Conservation (phyloP, 208 protist species). For the Trypanosoma boissoni region DNA sequence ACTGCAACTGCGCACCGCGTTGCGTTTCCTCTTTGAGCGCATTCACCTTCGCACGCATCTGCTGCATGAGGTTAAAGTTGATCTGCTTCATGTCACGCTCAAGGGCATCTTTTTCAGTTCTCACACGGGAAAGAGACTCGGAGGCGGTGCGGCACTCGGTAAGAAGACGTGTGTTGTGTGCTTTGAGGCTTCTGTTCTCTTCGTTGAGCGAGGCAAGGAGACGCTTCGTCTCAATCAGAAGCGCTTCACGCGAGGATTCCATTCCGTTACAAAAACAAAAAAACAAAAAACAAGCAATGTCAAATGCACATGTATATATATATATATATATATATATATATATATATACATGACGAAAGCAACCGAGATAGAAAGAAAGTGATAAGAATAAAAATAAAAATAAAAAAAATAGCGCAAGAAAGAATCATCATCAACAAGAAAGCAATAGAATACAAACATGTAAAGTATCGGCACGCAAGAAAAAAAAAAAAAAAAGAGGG, state of each 20-base stretch:
- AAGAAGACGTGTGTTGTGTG: slow-evolving; percentile 21
- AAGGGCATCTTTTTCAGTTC: slow-evolving; percentile 13
- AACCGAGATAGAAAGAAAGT: no score
- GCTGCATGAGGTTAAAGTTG: slow-evolving; percentile 34
- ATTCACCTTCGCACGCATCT: slow-evolving; percentile 22
- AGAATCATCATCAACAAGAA: no score
- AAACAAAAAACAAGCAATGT: background rate
- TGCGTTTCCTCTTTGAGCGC: slow-evolving; percentile 19
- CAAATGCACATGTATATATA: background rate
- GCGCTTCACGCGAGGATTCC: slow-evolving; percentile 9
- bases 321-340: slow-evolving; percentile 1
- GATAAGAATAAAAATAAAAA: no score
- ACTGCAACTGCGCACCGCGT: slow-evolving; percentile 12
- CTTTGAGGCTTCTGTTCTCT: slow-evolving; percentile 31
- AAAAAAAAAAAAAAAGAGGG: no score
- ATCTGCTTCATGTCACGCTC: slow-evolving; percentile 28
- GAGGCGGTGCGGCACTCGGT: slow-evolving; percentile 6
- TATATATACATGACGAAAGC: background rate
- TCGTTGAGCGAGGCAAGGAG: slow-evolving; percentile 26
- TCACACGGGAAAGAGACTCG: slow-evolving; percentile 2
- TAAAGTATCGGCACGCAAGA: no score
- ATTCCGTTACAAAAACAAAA: slow-evolving; percentile 2
- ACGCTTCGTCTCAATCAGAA: slow-evolving; percentile 20
- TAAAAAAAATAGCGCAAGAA: no score
- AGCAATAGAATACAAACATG: no score